Evolutionary conservation across 1,284 basidiomycete species (phyloP).

Genomic region (Cryptococcus amylolentus): DNA sequence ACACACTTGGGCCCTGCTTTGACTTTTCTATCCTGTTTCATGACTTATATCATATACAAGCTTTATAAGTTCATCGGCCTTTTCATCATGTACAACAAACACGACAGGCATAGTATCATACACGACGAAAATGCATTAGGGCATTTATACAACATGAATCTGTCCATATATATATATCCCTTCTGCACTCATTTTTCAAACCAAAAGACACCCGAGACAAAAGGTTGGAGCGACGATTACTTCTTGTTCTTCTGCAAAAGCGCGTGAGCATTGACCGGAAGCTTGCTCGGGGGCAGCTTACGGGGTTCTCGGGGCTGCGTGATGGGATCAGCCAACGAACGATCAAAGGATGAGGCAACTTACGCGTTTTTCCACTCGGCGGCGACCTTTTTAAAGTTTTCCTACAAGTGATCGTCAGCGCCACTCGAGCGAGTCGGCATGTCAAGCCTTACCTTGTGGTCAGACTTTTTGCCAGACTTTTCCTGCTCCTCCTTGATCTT

Average conservation of each 20-base stretch:
- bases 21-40: too few species aligned
- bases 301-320: constrained; percentile 45
- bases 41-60: too few species aligned
- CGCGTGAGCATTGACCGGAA: background rate
- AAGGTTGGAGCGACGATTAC: constrained; percentile 9
- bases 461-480: constrained; percentile 42
- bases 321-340: constrained; percentile 3
- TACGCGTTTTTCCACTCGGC: constrained; percentile 42
- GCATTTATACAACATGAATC: background rate
- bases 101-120: background rate
- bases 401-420: constrained; percentile 21
- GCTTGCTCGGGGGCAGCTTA: constrained; percentile 16
- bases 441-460: constrained; percentile 37
- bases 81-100: too few species aligned
- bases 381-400: constrained; percentile 47
- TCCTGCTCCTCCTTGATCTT: constrained; percentile 48
- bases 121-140: background rate
- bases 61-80: too few species aligned
- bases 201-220: background rate
- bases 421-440: background rate
- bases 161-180: background rate
- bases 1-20: too few species aligned
- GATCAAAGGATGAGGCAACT: constrained; percentile 15
- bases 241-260: constrained; percentile 33
- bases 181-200: background rate